These are phyloP conservation scores for Melastoma malabathricum DNA, from an alignment of 345 rosid genomes.

Conservation along the genomic window DNA sequence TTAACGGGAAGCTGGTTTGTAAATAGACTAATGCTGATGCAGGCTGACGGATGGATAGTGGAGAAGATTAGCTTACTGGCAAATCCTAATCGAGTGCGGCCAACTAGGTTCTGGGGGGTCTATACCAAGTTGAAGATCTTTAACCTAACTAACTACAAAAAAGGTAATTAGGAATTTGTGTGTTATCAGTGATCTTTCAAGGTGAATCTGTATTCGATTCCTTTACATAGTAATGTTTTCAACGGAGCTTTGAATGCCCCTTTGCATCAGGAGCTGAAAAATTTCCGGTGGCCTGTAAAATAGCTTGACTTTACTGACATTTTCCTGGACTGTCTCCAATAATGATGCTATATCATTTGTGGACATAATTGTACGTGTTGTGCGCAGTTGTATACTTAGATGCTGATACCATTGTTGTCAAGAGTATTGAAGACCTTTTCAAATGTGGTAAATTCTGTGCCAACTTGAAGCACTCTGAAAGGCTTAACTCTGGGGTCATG, in stretches of 20 bases:
- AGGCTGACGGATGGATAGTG: conserved; percentile 97
- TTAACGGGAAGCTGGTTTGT: neutral
- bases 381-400: conserved; percentile 78
- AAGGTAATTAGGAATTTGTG: conserved; percentile 29
- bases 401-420: conserved; percentile 93
- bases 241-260: too few relatives aligned
- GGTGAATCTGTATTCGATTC: too few relatives aligned
- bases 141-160: conserved; percentile 72
- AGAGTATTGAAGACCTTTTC: conserved; percentile 78
- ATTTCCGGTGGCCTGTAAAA: neutral
- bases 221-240: too few relatives aligned
- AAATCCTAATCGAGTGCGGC: conserved; percentile 85
- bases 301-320: neutral
- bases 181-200: too few relatives aligned
- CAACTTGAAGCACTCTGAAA: conserved; percentile 89
- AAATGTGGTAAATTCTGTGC: conserved; percentile 80
- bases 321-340: neutral
- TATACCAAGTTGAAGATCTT: conserved; percentile 91
- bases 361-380: conserved; percentile 4
- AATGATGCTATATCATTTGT: neutral
- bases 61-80: conserved; percentile 76
- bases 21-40: conserved; percentile 6
- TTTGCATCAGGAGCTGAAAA: neutral
- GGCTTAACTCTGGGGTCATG: conserved; percentile 94
- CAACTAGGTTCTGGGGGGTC: conserved; percentile 90